These are phyloP conservation scores for Onygena corvina DNA, from an alignment of 2,329 filamentous ascomycete species.

Conservation along the genomic window DNA sequence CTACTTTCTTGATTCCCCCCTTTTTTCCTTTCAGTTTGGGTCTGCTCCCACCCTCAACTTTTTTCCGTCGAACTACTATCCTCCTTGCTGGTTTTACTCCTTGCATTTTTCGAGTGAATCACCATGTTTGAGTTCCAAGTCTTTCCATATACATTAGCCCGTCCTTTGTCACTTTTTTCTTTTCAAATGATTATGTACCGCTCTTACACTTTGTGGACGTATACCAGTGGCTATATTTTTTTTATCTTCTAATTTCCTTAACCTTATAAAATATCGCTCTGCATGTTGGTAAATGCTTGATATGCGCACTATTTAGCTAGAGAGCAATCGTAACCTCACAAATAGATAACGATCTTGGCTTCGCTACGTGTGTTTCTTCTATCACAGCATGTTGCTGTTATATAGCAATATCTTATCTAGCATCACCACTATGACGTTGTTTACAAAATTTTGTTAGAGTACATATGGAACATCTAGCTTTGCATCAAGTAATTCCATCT, in stretches of 20 bases:
- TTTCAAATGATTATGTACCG: background rate
- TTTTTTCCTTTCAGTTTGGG: slow-evolving; percentile 6
- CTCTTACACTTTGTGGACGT: slow-evolving; percentile 2
- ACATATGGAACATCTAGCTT: no score
- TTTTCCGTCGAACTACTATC: background rate
- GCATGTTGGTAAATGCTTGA: background rate
- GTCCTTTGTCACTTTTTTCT: background rate
- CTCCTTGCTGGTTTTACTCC: background rate
- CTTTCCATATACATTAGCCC: slow-evolving; percentile 4
- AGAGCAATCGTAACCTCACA: background rate
- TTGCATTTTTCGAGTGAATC: background rate
- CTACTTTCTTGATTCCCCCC: slow-evolving; percentile 10
- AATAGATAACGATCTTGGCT: background rate
- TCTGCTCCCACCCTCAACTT: slow-evolving; percentile 8
- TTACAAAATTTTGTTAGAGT: no score
- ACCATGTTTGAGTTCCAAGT: background rate
- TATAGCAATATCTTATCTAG: no score
- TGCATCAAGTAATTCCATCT: no score
- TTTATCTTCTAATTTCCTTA: background rate
- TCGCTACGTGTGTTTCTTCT: no score
- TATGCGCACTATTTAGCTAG: slow-evolving; percentile 5
- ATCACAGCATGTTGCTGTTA: no score
- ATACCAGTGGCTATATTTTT: slow-evolving; percentile 4
- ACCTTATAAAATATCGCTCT: slow-evolving; percentile 1
- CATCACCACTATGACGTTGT: no score